Conservation (phyloP, 2,329 filamentous ascomycete species). For the Colletotrichum musicola region DNA sequence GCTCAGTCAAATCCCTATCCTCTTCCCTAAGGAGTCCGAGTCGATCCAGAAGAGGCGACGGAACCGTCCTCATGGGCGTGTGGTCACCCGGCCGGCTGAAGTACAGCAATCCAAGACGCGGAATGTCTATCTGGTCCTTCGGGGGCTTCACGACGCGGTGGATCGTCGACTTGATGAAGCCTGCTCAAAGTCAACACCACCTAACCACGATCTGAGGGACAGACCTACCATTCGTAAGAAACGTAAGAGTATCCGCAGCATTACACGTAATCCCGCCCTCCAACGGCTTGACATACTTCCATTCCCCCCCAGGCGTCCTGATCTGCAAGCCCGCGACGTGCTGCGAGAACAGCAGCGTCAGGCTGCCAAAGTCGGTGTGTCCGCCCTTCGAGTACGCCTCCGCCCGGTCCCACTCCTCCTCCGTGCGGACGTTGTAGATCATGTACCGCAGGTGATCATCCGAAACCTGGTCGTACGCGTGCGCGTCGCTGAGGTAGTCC, state of each 20-base stretch:
- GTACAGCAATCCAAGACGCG: conserved; percentile 14
- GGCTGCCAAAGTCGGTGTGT: conserved; percentile 8
- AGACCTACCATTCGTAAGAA: conserved; percentile 7
- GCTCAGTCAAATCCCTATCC: not conserved
- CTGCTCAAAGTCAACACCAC: not conserved
- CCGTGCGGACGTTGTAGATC: conserved; percentile 10
- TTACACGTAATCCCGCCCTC: conserved; percentile 3
- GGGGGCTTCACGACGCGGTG: conserved; percentile 11
- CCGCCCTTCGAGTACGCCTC: conserved; percentile 8
- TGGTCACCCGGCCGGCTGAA: conserved; percentile 15
- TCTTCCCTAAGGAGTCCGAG: not conserved
- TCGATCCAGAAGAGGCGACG: not conserved
- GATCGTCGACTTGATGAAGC: conserved; percentile 9
- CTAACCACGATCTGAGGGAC: not conserved
- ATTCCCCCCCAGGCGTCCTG: not conserved
- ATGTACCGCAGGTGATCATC: conserved; percentile 15
- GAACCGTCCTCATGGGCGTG: conserved; percentile 3
- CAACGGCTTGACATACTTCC: conserved; percentile 17
- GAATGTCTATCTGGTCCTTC: not conserved
- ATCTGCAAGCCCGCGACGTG: conserved; percentile 11
- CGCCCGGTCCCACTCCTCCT: conserved; percentile 12
- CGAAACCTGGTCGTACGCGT: conserved; percentile 6
- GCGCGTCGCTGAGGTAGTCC: conserved; percentile 3
- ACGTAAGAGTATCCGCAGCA: conserved; percentile 11
- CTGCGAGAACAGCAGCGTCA: conserved; percentile 10